phyloP scores from a whole-genome alignment of 192 early-diverging fungal species.

The Podila minutissima region DNA sequence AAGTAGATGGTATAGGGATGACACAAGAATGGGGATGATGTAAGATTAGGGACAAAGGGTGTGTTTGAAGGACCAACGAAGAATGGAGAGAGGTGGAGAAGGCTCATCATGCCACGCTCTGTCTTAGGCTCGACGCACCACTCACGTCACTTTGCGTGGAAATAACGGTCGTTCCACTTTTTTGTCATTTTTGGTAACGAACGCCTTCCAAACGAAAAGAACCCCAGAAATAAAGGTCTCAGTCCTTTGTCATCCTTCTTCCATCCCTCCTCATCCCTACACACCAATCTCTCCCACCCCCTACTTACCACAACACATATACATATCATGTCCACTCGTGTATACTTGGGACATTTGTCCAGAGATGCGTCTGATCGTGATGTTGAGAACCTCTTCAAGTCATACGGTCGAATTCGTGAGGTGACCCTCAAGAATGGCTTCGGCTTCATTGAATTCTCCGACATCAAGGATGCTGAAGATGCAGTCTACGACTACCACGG shows the following conservation, averaged over 20 bases:
- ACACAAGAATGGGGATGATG: background rate
- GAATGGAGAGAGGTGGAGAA: no score
- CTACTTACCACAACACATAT: background rate
- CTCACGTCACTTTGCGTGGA: no score
- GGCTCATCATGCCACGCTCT: no score
- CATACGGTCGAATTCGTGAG: slow-evolving; percentile 85
- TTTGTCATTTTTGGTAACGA: no score
- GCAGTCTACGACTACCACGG: slow-evolving; percentile 88
- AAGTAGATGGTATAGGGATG: background rate
- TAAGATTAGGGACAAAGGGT: no score
- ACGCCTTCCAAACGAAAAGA: no score
- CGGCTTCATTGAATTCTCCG: slow-evolving; percentile 94
- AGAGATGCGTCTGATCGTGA: slow-evolving; percentile 87
- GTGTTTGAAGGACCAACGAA: no score
- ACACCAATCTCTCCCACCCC: background rate
- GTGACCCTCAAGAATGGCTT: slow-evolving; percentile 86
- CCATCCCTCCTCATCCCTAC: background rate
- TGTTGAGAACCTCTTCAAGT: slow-evolving; percentile 81
- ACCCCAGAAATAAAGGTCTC: no score
- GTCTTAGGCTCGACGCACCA: no score
- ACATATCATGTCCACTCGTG: slow-evolving; percentile 56
- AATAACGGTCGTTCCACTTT: no score
- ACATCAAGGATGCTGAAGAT: slow-evolving; percentile 88
- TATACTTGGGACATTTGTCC: slow-evolving; percentile 86
- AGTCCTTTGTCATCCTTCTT: background rate